Conservation (phyloP, 495 filamentous ascomycete genomes). For the Podospora comata region DNA sequence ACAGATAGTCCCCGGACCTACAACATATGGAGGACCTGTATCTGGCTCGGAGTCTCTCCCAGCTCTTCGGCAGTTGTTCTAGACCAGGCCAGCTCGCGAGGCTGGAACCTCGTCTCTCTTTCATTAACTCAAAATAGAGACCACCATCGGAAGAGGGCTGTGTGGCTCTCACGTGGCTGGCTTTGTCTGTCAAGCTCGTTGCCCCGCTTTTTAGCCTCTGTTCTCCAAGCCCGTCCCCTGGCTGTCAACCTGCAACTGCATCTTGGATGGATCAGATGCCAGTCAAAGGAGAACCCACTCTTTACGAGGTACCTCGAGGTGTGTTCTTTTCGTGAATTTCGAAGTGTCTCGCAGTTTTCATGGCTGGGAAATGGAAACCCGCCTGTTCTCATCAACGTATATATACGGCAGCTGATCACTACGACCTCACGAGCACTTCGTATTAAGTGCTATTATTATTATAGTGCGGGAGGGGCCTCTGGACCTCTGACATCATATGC, state of each 20-base stretch:
- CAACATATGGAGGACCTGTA: neutral
- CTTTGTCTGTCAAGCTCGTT: neutral
- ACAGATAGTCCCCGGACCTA: neutral
- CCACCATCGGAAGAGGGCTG: neutral
- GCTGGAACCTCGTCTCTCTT: neutral
- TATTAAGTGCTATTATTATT: neutral
- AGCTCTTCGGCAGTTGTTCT: neutral
- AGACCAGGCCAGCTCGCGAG: neutral
- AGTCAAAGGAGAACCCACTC: neutral
- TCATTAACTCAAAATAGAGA: neutral
- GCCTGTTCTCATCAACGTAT: neutral
- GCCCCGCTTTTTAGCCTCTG: neutral
- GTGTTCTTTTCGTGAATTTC: neutral
- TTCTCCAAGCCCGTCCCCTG: neutral
- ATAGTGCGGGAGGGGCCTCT: neutral
- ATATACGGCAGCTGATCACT: neutral
- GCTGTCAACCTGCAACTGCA: neutral
- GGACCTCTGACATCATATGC: constrained; percentile 5
- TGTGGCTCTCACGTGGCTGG: neutral
- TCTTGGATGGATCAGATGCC: neutral
- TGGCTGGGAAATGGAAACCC: too few species aligned
- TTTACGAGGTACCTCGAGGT: neutral
- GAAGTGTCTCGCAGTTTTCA: neutral
- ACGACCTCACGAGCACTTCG: neutral
- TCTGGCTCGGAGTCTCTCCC: neutral